Conservation (phyloP, 495 filamentous ascomycete genomes). For the Glonium stellatum region DNA sequence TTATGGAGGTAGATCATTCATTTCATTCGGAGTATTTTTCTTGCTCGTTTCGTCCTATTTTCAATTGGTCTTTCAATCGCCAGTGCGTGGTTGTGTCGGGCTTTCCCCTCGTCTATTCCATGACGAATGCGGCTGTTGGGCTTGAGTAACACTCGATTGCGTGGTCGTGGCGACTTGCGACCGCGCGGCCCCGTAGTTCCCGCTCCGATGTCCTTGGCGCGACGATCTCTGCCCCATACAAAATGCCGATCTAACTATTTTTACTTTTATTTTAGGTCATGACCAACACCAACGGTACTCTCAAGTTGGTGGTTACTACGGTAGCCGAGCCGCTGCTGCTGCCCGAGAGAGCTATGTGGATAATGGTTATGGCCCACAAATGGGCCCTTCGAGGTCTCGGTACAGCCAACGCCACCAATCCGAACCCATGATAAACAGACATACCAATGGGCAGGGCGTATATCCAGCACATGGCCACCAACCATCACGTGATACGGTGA, state of each 20-base stretch:
- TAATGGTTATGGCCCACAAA: conserved; percentile 20
- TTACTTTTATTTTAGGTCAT: conserved; percentile 6
- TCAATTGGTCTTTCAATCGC: neutral
- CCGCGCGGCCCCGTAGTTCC: conserved; percentile 1
- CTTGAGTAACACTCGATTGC: neutral
- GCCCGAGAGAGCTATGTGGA: conserved; percentile 54
- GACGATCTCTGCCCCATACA: neutral
- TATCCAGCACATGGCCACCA: conserved; percentile 65
- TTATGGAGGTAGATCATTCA: conserved; percentile 31
- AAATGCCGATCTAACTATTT: neutral
- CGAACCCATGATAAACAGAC: conserved; percentile 39
- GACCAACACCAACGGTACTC: conserved; percentile 24
- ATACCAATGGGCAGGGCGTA: conserved; percentile 42
- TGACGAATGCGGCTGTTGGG: neutral
- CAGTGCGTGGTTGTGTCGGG: neutral
- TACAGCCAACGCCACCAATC: conserved; percentile 30
- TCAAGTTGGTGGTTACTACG: conserved; percentile 25
- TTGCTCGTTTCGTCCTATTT: neutral
- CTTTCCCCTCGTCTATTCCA: neutral
- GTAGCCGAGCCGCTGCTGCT: conserved; percentile 30
- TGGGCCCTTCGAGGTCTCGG: conserved; percentile 21
- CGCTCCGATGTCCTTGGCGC: conserved; percentile 2
- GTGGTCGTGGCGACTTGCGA: neutral
- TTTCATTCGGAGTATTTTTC: conserved; percentile 2
- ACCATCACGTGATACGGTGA: conserved; percentile 74